Conservation (phyloP, 768 basidiomycete species). For the Russula sp. region DNA sequence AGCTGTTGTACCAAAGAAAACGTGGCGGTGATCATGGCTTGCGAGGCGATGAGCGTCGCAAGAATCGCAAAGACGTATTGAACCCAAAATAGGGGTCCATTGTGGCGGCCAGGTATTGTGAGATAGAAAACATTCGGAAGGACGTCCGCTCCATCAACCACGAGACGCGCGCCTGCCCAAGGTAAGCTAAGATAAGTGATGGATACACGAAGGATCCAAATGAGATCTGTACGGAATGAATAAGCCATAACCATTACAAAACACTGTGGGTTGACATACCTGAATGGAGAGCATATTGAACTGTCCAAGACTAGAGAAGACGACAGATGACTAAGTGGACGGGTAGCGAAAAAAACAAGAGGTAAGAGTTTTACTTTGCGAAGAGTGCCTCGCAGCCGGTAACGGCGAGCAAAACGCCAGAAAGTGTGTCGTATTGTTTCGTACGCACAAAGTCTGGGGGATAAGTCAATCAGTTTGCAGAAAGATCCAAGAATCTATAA, state of each 20-base stretch:
- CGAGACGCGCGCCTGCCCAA: constrained; percentile 69
- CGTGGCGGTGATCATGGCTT: constrained; percentile 67
- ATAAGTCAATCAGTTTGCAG: constrained; percentile 7
- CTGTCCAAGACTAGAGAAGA: constrained; percentile 52
- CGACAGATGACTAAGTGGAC: background rate
- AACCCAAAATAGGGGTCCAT: constrained; percentile 61
- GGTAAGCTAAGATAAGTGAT: constrained; percentile 58
- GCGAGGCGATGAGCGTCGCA: constrained; percentile 64
- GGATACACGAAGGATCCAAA: constrained; percentile 57
- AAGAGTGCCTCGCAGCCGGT: constrained; percentile 70
- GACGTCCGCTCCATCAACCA: constrained; percentile 48
- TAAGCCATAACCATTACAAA: background rate
- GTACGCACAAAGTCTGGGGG: constrained; percentile 63
- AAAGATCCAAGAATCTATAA: background rate
- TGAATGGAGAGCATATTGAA: constrained; percentile 62
- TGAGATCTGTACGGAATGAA: constrained; percentile 40
- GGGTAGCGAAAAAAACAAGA: background rate
- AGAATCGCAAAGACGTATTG: constrained; percentile 61
- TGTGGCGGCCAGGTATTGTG: constrained; percentile 55
- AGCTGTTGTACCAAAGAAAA: constrained; percentile 64
- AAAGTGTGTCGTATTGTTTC: constrained; percentile 54
- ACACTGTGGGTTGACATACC: constrained; percentile 33
- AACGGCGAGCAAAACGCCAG: constrained; percentile 62
- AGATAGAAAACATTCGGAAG: constrained; percentile 59
- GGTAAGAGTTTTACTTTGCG: constrained; percentile 47